Evolutionary conservation across 2,329 filamentous ascomycete genomes (phyloP).

Genomic region (Cladosporium sp.): DNA sequence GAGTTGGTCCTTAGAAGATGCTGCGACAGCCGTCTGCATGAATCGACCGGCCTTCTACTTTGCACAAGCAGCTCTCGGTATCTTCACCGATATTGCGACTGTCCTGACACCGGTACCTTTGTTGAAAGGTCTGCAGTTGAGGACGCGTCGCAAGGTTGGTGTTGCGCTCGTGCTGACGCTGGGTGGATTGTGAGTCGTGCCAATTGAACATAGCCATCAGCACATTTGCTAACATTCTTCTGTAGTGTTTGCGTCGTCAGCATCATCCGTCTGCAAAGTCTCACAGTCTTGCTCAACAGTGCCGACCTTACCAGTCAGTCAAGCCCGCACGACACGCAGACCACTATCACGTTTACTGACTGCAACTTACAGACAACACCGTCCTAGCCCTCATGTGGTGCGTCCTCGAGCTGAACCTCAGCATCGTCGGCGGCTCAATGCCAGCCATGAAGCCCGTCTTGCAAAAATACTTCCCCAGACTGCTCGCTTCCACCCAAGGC

Average conservation of each 20-base stretch:
- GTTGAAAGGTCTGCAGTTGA: background rate
- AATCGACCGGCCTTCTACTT: constrained; percentile 15
- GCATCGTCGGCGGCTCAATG: constrained; percentile 15
- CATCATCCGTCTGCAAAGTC: constrained; percentile 15
- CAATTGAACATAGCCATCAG: too few relatives aligned
- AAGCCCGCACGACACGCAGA: background rate
- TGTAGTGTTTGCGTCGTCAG: constrained; percentile 15
- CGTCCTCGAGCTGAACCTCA: constrained; percentile 14
- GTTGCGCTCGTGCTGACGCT: constrained; percentile 14
- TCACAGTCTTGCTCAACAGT: constrained; percentile 10
- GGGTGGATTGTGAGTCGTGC: constrained; percentile 14
- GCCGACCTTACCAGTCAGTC: constrained; percentile 8
- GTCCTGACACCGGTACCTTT: constrained; percentile 8
- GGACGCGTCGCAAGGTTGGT: constrained; percentile 13
- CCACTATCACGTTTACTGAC: background rate
- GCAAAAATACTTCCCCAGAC: constrained; percentile 13
- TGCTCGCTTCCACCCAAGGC: constrained; percentile 11
- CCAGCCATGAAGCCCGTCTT: constrained; percentile 16
- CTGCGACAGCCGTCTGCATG: constrained; percentile 4
- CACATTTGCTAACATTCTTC: background rate
- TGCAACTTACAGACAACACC: background rate
- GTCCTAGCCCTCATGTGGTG: constrained; percentile 17
- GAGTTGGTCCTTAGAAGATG: constrained; percentile 4
- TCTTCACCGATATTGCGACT: constrained; percentile 14
- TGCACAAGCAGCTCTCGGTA: constrained; percentile 13